A percentile compares a stretch with the other conserved stretches of the same genome.
Evolutionary conservation across 176 grass and related monocot genomes (phyloP).

Genomic region (Juncus inflexus): DNA sequence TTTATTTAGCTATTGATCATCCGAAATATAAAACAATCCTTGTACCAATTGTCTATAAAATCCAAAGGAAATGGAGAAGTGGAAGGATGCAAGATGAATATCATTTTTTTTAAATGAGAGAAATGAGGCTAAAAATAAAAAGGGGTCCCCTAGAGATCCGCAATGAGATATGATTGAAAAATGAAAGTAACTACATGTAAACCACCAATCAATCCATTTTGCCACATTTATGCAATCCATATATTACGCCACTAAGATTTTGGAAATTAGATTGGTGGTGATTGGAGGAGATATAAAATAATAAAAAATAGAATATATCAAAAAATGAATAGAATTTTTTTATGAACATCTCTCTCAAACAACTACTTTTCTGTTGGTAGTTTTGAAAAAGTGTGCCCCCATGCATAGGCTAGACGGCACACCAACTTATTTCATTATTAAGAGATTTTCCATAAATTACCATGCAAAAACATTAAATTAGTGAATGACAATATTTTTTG

Average conservation of each 20-base stretch:
- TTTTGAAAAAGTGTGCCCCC: slow-evolving; percentile 19
- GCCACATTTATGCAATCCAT: slow-evolving; percentile 9
- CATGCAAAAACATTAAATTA: not conserved
- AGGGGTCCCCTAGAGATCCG: no score
- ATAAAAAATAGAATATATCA: slow-evolving; percentile 2
- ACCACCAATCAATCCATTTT: no score
- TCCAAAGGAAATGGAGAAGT: no score
- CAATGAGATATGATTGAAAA: no score
- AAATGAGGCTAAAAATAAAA: no score
- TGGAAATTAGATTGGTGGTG: no score
- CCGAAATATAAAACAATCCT: no score
- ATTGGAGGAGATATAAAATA: not conserved
- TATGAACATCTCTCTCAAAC: slow-evolving; percentile 7
- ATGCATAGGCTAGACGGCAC: slow-evolving; percentile 14
- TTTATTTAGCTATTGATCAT: no score
- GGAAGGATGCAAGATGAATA: no score
- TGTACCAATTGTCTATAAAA: no score
- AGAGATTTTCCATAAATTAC: not conserved
- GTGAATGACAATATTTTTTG: not conserved
- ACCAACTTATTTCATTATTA: not conserved
- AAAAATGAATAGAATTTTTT: not conserved
- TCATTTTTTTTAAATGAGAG: no score
- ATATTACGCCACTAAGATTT: not conserved
- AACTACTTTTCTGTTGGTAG: slow-evolving; percentile 30
- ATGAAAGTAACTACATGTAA: no score